Conservation (phyloP, 2,329 filamentous ascomycete species). For the Paecilomyces fulvus region DNA sequence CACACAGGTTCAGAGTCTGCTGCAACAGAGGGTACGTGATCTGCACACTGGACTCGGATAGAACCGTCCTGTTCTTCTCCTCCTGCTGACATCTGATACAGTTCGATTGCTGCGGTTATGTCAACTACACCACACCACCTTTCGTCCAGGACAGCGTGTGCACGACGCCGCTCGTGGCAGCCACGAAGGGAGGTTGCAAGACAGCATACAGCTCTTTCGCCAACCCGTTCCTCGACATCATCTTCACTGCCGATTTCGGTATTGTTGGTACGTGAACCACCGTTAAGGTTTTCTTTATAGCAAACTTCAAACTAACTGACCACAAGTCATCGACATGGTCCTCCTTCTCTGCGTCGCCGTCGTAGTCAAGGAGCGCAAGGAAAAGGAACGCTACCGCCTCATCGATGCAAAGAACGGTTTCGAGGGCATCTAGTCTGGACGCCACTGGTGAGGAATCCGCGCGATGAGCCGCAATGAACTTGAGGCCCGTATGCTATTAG, state of each 20-base stretch:
- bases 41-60: not conserved
- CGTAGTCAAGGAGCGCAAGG: slow-evolving; percentile 71
- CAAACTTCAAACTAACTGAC: not conserved
- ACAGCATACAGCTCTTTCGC: slow-evolving; percentile 58
- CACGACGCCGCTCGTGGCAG: slow-evolving; percentile 60
- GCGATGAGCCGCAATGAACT: not conserved
- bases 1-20: slow-evolving; percentile 52
- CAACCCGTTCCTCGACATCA: slow-evolving; percentile 62
- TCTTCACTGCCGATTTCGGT: slow-evolving; percentile 74
- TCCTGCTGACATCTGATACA: slow-evolving; percentile 22
- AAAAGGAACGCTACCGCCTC: slow-evolving; percentile 67
- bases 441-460: not conserved
- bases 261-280: slow-evolving; percentile 52
- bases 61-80: not conserved
- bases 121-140: slow-evolving; percentile 61
- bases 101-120: slow-evolving; percentile 76
- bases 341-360: slow-evolving; percentile 65
- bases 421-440: slow-evolving; percentile 36
- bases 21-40: slow-evolving; percentile 58
- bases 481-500: not conserved
- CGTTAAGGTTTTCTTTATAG: not conserved
- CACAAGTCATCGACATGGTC: slow-evolving; percentile 54
- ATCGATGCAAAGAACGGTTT: slow-evolving; percentile 71
- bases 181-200: slow-evolving; percentile 61
- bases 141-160: slow-evolving; percentile 64